Percentiles rank a stretch among this genome's conserved stretches.
Evolutionary conservation across 2,329 filamentous ascomycete species (phyloP).

Genomic region (Nemania serpens): DNA sequence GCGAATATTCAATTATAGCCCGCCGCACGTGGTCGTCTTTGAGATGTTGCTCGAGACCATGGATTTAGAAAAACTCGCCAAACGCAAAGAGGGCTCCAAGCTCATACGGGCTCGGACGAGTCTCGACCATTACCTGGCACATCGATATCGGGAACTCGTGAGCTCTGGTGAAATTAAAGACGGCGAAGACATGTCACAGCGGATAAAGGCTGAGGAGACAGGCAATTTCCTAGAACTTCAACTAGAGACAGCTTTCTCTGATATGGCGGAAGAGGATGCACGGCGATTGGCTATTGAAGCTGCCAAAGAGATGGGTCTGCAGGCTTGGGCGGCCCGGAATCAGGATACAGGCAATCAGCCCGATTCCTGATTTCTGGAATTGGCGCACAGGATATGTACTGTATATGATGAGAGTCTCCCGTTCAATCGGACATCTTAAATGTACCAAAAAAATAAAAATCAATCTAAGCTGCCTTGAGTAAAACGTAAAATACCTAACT

Average conservation of each 20-base stretch:
- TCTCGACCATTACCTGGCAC: slow-evolving; percentile 47
- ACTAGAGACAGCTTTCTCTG: slow-evolving; percentile 38
- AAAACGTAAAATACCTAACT: no score
- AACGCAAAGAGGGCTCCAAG: slow-evolving; percentile 45
- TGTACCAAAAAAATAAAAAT: no score
- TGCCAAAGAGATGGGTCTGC: slow-evolving; percentile 35
- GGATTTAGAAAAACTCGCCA: slow-evolving; percentile 46
- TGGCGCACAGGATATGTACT: slow-evolving; percentile 4
- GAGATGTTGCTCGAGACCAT: slow-evolving; percentile 53
- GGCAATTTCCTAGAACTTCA: slow-evolving; percentile 49
- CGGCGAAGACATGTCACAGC: slow-evolving; percentile 43
- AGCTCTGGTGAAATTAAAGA: slow-evolving; percentile 37
- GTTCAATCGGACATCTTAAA: no score
- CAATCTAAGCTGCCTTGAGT: no score
- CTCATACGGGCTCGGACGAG: slow-evolving; percentile 50
- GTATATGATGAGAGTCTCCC: background rate
- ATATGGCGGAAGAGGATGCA: slow-evolving; percentile 11
- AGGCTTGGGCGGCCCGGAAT: background rate
- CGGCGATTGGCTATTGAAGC: slow-evolving; percentile 22
- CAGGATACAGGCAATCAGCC: slow-evolving; percentile 4
- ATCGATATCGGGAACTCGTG: slow-evolving; percentile 34
- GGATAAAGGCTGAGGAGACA: slow-evolving; percentile 46
- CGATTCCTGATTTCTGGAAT: background rate
- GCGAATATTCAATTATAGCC: slow-evolving; percentile 50
- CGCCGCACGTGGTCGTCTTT: slow-evolving; percentile 52